phyloP scores from a whole-genome alignment of 108 stramenopile species.

The Cyclostephanos invisitatus region DNA sequence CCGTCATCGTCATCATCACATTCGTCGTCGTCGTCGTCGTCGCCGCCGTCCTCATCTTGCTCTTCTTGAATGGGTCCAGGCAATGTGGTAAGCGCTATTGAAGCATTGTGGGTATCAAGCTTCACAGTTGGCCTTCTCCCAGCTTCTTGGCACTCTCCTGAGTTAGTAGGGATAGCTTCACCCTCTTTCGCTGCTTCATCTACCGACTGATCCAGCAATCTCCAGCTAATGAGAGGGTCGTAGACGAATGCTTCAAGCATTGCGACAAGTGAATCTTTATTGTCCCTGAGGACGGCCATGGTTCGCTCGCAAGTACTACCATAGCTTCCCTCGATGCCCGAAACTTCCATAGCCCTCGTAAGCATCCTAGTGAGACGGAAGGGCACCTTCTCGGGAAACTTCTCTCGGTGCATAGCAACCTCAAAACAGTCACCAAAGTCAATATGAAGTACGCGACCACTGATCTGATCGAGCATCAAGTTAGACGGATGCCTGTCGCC shows the following conservation, averaged over 20 bases:
- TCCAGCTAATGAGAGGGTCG: conserved; percentile 99
- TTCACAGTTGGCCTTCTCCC: conserved; percentile 1
- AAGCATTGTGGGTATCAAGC: conserved; percentile 6
- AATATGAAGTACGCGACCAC: conserved; percentile 95
- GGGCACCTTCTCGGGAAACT: conserved; percentile 98
- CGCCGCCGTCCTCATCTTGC: conserved; percentile 53
- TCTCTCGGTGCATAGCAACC: conserved; percentile 98
- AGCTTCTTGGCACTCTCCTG: conserved; percentile 2
- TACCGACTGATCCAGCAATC: conserved; percentile 71
- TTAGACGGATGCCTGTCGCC: conserved; percentile 94
- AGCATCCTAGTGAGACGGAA: conserved; percentile 99
- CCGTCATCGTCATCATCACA: conserved; percentile 20
- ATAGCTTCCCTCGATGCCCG: conserved; percentile 98
- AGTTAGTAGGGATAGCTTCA: conserved; percentile 7
- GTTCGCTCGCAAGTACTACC: conserved; percentile 95
- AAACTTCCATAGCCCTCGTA: conserved; percentile 98
- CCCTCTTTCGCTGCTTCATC: conserved; percentile 28
- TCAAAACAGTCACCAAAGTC: conserved; percentile 96
- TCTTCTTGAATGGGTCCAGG: conserved; percentile 47
- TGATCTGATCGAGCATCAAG: conserved; percentile 90
- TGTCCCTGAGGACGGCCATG: conserved; percentile 94
- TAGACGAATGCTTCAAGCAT: conserved; percentile 99
- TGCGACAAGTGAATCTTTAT: conserved; percentile 94
- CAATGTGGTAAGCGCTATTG: conserved; percentile 20
- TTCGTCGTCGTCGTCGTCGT: conserved; percentile 51